Evolutionary conservation across 1,139 yeast species (phyloP), one percentile per base, ranked within the genome.

Genomic region (Pichia terricola): DNA sequence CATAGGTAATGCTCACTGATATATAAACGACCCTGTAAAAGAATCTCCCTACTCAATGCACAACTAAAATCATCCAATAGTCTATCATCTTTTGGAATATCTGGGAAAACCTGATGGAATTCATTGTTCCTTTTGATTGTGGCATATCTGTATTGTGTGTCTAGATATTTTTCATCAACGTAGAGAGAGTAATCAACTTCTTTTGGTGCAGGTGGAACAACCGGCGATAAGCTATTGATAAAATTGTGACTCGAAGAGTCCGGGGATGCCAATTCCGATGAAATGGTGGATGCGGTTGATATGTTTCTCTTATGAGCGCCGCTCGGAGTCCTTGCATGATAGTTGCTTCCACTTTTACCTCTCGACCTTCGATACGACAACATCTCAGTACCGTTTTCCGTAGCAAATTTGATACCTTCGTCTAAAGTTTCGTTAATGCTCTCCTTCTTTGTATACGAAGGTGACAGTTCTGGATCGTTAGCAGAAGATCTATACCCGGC

Each of bases 1-100:
- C 96, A 87, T 2, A 91, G 62, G 55, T 82, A 78, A 47, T 75
- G 75, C 54, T 86, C 95, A 26, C 95, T 79, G 2, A 94, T 75
- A 59, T 87, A 94, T 32, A 91, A 58, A 44, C 95, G 70, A 6
- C 99, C 99, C 55, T 94, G 98, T n/a, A 88, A 68, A 27, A 91
- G 66, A 43, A 91, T 87, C 49, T 91, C 97, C 47, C 88, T 69
- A 54, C 91, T 83, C 48, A 91, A 64, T 0, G 97, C 96, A 66
- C 97, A 91, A 38, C 89, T 78, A 57, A 81, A 88, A 57, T 87
- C 96, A 54, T 84, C 95, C 26, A 89, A 59, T 26, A 91, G 66
- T 45, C 83, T 68, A 59, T 88, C 96, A 35, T 79, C 74, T 36
- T 69, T 63, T 28, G 91, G 88, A 10, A 87, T 66, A 5, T 81